Evolutionary conservation across 305 asterid genomes (phyloP), one percentile per base, ranked within the genome.

Genomic region (Rubia tinctorum): DNA sequence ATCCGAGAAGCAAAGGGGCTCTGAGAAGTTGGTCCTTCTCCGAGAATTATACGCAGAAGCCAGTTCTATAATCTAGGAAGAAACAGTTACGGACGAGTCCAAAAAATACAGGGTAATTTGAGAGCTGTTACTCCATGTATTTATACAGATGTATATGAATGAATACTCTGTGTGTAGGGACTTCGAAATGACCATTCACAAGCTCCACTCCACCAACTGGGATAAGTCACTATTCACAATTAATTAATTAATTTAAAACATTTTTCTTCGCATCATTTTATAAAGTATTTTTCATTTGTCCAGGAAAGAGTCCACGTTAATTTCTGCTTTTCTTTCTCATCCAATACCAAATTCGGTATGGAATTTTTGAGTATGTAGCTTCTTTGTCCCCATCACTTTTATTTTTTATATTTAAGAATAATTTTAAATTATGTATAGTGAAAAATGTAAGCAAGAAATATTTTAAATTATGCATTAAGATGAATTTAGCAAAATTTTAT

Each of bases 1-100:
- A 40, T 42, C 55, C 65, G 7, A 17, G 44, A 55, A 66, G 62
- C 68, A 66, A 56, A 71, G 47, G 65, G 73, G 73, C 20, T 66
- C 63, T 11, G 62, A 15, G 69, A 23, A 68, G 62, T 51, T 76
- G 43, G 22, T 18, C 47, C 76, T 58, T 18, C 76, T 71, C 69
- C 18, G 56, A 65, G 20, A 23, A 76, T 23, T 51, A 27, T 13
- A 11, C 63, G 66, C 55, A 42, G 49, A 42, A 71, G 72, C 44
- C 56, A 9, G 42, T 7, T 53, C 25, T 53, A 37, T 6, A 58
- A 20, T 59, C 56, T 60, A 60, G 66, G 39, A 22, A 60, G 39
- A 63, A 44, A 58, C 25, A 34, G 70, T 40, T 64, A 71, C 22
- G 39, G 39, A 71, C 22, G 39, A 51, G 18, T 55, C 69, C 66